Evolutionary conservation across 2,329 filamentous ascomycete genomes (phyloP).

Genomic region (Aspergillus intermedius): DNA sequence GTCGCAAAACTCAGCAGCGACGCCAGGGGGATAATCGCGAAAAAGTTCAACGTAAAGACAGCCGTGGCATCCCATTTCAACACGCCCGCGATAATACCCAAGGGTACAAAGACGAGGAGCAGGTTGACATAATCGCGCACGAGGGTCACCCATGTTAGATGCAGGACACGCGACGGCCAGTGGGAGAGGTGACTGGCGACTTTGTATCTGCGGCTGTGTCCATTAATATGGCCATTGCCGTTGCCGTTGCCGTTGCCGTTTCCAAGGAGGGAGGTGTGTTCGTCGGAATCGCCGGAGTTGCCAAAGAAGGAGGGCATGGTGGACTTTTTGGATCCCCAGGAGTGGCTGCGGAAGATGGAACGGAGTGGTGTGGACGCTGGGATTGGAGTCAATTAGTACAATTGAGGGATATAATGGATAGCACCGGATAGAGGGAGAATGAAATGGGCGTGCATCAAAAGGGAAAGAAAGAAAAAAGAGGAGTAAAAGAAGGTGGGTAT

Average conservation of each 20-base stretch:
- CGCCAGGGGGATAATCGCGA: constrained; percentile 58
- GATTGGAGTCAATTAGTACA: not conserved
- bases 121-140: constrained; percentile 52
- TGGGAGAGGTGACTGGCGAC: constrained; percentile 32
- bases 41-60: constrained; percentile 58
- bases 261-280: constrained; percentile 12
- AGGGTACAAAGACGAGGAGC: constrained; percentile 57
- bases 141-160: constrained; percentile 40
- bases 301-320: constrained; percentile 28
- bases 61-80: constrained; percentile 50
- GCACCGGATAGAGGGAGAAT: not conserved
- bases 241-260: not conserved
- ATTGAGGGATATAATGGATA: not conserved
- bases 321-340: constrained; percentile 18
- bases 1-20: constrained; percentile 59
- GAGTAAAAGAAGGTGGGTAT: constrained; percentile 1
- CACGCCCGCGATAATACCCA: constrained; percentile 59
- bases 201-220: constrained; percentile 15
- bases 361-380: constrained; percentile 16
- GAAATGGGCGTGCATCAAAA: not conserved
- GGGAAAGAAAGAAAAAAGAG: not conserved
- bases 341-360: constrained; percentile 23
- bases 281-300: constrained; percentile 25
- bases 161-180: constrained; percentile 33
- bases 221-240: constrained; percentile 17